phyloP scores from a whole-genome alignment of 2,329 filamentous ascomycete species.

The Coniochaeta ligniaria region DNA sequence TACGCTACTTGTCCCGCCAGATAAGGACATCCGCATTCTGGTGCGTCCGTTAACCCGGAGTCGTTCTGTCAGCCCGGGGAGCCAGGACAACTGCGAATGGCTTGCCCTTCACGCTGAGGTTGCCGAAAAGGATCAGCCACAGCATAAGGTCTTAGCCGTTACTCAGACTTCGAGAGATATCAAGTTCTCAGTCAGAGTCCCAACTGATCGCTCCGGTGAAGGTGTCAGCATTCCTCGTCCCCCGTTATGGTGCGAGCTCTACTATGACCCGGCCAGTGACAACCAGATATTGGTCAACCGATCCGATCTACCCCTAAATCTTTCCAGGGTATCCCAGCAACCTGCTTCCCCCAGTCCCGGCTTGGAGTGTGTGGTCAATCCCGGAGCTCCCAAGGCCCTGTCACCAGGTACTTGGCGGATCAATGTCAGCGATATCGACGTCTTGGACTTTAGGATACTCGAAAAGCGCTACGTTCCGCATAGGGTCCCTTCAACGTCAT shows the following conservation, averaged over 20 bases:
- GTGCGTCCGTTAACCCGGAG: constrained; percentile 46
- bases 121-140: constrained; percentile 40
- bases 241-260: constrained; percentile 52
- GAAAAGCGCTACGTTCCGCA: constrained; percentile 41
- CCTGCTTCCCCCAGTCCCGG: constrained; percentile 21
- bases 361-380: constrained; percentile 27
- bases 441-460: constrained; percentile 51
- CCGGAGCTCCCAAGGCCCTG: constrained; percentile 36
- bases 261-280: constrained; percentile 53
- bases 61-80: constrained; percentile 49
- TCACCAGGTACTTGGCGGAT: constrained; percentile 52
- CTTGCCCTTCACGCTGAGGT: constrained; percentile 48
- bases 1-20: constrained; percentile 31
- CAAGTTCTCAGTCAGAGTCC: constrained; percentile 52
- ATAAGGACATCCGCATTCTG: constrained; percentile 50
- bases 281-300: constrained; percentile 49
- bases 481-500: constrained; percentile 21
- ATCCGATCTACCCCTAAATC: constrained; percentile 44
- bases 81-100: constrained; percentile 47
- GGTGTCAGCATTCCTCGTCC: constrained; percentile 31
- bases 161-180: constrained; percentile 54
- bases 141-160: constrained; percentile 51
- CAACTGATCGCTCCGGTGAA: constrained; percentile 33
- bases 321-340: constrained; percentile 37
- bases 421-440: constrained; percentile 36